Evolutionary conservation across 139 green algal species (phyloP).

Genomic region (Closterium sp.): DNA sequence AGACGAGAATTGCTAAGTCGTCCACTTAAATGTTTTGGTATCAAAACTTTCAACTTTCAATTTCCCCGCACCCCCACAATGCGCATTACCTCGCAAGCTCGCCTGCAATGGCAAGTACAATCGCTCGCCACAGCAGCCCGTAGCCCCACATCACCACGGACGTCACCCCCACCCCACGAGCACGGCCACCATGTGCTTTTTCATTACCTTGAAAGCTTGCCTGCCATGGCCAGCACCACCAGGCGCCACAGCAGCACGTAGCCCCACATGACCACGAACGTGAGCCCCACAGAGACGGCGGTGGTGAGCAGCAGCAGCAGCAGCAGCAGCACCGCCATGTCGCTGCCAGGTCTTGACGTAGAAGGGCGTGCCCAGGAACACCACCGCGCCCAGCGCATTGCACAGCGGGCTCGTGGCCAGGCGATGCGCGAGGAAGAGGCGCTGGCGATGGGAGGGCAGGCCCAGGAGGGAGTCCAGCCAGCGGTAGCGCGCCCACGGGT

Average conservation of each 20-base stretch:
- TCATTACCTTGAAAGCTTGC: neutral
- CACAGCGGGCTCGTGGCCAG: neutral
- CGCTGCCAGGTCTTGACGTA: constrained; percentile 7
- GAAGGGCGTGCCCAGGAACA: constrained; percentile 40
- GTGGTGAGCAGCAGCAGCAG: neutral
- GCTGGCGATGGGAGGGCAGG: neutral
- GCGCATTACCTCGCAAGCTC: too few relatives aligned
- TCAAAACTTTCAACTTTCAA: too few relatives aligned
- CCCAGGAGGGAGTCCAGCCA: neutral
- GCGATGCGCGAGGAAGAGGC: neutral
- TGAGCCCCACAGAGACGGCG: neutral
- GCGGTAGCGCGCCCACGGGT: neutral
- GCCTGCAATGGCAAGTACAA: neutral
- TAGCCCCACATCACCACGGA: neutral
- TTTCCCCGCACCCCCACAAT: too few relatives aligned
- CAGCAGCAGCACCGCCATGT: neutral
- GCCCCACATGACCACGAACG: neutral
- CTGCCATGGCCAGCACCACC: neutral
- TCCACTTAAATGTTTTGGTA: too few relatives aligned
- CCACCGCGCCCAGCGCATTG: neutral
- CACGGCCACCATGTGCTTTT: neutral
- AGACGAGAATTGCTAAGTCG: neutral
- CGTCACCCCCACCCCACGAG: neutral
- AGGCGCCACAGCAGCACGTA: neutral
- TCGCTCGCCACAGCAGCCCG: neutral